Evolutionary conservation across 805 yeast genomes (phyloP).

Genomic region (Clavispora phyllophila): DNA sequence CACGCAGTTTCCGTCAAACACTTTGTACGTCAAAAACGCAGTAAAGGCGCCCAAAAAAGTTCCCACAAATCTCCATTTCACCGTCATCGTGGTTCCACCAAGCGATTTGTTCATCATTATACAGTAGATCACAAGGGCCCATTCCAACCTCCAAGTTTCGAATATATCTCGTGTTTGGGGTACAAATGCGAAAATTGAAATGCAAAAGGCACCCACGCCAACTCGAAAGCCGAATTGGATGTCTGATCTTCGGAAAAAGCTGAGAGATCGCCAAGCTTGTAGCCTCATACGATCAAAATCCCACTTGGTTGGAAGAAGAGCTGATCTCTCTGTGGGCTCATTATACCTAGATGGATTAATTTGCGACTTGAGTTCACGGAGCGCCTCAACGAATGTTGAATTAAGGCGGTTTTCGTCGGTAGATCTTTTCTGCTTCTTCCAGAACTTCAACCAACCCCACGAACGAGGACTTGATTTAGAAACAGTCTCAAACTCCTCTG

Average conservation of each 20-base stretch:
- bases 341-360: slow-evolving; percentile 3
- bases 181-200: slow-evolving; percentile 64
- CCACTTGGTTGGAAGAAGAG: not conserved
- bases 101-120: slow-evolving; percentile 80
- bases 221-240: slow-evolving; percentile 76
- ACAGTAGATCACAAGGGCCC: slow-evolving; percentile 79
- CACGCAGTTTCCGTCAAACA: slow-evolving; percentile 51
- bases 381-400: slow-evolving; percentile 15
- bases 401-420: slow-evolving; percentile 4
- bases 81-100: slow-evolving; percentile 81
- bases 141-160: slow-evolving; percentile 69
- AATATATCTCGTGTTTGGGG: slow-evolving; percentile 52
- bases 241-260: slow-evolving; percentile 56
- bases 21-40: slow-evolving; percentile 58
- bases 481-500: slow-evolving; percentile 36
- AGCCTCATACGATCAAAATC: slow-evolving; percentile 5
- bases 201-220: slow-evolving; percentile 66
- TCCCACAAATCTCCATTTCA: slow-evolving; percentile 68
- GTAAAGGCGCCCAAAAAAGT: slow-evolving; percentile 65
- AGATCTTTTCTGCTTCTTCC: slow-evolving; percentile 29
- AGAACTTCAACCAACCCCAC: slow-evolving; percentile 52
- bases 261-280: slow-evolving; percentile 45
- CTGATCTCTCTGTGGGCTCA: not conserved
- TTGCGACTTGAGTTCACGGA: slow-evolving; percentile 14
- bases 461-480: slow-evolving; percentile 21